phyloP scores from a whole-genome alignment of 148 eudicot species.

The Polygonum maritimum region DNA sequence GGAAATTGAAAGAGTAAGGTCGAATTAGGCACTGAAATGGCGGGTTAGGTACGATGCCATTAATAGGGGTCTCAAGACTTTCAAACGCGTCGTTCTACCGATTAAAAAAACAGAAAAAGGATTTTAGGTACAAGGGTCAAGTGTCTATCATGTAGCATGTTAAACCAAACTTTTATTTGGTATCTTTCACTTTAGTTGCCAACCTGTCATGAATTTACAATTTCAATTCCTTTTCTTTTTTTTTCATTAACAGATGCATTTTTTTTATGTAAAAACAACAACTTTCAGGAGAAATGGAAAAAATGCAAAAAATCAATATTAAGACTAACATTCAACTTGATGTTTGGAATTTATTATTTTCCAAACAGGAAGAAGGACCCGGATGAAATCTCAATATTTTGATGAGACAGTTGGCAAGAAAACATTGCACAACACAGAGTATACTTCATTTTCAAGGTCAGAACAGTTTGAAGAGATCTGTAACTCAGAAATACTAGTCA shows the following conservation, averaged over 20 bases:
- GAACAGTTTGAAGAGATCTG: not conserved
- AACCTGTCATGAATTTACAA: too few relatives aligned
- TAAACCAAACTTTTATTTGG: too few relatives aligned
- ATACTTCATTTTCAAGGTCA: not conserved
- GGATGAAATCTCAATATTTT: not conserved
- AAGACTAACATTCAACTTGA: too few relatives aligned
- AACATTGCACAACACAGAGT: not conserved
- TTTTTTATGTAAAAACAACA: too few relatives aligned
- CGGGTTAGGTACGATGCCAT: not conserved
- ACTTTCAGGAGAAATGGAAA: too few relatives aligned
- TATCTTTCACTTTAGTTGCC: too few relatives aligned
- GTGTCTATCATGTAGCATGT: not conserved
- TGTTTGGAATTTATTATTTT: too few relatives aligned
- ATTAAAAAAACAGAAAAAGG: too few relatives aligned
- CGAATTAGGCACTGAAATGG: constrained; percentile 2
- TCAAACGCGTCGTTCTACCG: not conserved
- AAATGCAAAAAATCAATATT: too few relatives aligned
- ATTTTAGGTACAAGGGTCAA: not conserved
- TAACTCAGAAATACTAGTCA: not conserved
- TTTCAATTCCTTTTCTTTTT: too few relatives aligned
- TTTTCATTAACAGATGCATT: too few relatives aligned
- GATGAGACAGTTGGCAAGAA: not conserved
- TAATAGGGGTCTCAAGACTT: not conserved
- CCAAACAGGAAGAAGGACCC: too few relatives aligned
- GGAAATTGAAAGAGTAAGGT: not conserved